Percentiles rank a stretch among this genome's conserved stretches.
These are phyloP conservation scores for Galeopsis tetrahit DNA, from an alignment of 257 asterid species.

Conservation along the genomic window DNA sequence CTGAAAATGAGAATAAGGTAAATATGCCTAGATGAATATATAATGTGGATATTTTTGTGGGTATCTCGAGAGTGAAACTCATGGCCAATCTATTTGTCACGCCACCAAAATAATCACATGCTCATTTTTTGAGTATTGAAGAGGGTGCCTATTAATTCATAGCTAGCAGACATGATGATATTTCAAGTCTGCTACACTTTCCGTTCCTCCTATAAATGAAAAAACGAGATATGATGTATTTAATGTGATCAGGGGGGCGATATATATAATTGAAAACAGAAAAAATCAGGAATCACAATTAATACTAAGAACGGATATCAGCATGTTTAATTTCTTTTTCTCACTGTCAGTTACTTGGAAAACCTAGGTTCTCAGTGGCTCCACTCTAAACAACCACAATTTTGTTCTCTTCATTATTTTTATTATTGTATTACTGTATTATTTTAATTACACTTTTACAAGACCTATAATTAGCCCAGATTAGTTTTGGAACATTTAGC, in stretches of 20 bases:
- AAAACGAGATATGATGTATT: neutral
- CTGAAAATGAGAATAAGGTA: conserved; percentile 15
- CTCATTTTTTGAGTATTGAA: neutral
- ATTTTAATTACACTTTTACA: neutral
- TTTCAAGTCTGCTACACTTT: neutral
- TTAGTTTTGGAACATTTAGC: conserved; percentile 16
- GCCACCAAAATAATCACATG: neutral
- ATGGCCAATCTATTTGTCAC: neutral
- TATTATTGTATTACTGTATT: neutral
- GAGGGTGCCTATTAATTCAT: conserved; percentile 10
- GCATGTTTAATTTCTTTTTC: neutral
- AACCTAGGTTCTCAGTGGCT: conserved; percentile 7
- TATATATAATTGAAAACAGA: neutral
- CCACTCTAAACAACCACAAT: conserved; percentile 4
- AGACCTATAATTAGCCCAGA: neutral
- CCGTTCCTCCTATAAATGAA: neutral
- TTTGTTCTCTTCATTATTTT: neutral
- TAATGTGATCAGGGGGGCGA: conserved; percentile 12
- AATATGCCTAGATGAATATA: neutral
- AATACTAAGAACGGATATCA: conserved; percentile 7
- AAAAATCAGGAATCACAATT: neutral
- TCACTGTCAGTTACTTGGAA: conserved; percentile 5
- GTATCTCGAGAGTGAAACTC: conserved; percentile 7
- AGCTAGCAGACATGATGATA: neutral
- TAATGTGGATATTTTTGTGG: neutral